Base-by-base conservation (phyloP, 495 filamentous ascomycete species). In the Geoglossum glabrum region DNA sequence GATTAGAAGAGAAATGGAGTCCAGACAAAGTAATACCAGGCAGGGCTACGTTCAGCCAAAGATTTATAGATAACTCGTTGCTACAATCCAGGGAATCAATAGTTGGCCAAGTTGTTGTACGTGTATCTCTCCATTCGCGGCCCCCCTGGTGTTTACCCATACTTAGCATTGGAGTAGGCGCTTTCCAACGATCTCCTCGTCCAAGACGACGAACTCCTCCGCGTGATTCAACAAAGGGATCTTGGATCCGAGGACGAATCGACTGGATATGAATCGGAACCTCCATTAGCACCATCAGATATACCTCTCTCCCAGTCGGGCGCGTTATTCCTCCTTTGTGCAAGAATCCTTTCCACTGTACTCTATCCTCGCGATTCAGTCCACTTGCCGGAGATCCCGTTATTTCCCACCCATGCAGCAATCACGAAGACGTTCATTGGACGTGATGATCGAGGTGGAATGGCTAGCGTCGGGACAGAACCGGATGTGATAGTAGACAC, bases 241-340 rank as follows among this genome's bases (percentile, higher is more conserved):
- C 71, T 69, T 61, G 69, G 69, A 25, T 67, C 38, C 17, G 60
- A 64, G 10, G 65, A 66, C n/a, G 63, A 55, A 25, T 15, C n/a
- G 21, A 50, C 46, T 25, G 67, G 66, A 34, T 63, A 66, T 4
- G 64, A 66, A 15, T 63, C 60, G 8, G 61, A 74, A 11, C 67
- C 70, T 43, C 76, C 76, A 3, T 66, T 58, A 26, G 73, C 70
- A 30, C 75, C 73, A 21, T 76, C 81, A 17, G 78, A 85, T 23
- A 84, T 95, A 51, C 79, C 81, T 10, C 74, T 94, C 0, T 88
- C 89, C 43, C 78, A 83, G 57, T 77, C 81, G 25, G 86, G 85
- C 3, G 75, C 78, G 13, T 68, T 86, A 3, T 76, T 84, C 38
- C 73, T 89, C 21, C 64, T 79, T 27, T 73, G 75, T 1, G 71